Percentiles rank a stretch among this genome's conserved stretches.
These are phyloP conservation scores for Saccharum officinarum DNA, from an alignment of 176 grass and related monocot species.

Conservation along the genomic window DNA sequence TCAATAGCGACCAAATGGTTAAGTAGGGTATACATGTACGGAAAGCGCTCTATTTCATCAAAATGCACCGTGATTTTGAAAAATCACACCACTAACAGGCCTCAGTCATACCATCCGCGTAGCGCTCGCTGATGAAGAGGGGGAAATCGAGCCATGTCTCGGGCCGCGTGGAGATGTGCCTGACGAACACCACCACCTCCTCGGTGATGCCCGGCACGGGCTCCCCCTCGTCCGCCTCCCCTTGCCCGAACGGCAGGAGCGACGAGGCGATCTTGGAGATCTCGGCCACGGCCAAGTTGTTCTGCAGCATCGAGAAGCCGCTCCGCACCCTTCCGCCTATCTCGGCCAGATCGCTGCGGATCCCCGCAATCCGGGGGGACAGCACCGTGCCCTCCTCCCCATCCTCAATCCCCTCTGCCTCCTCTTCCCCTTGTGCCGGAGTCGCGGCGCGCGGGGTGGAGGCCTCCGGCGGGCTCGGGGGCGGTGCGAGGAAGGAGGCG, in stretches of 20 bases:
- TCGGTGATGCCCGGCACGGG: conserved; percentile 50
- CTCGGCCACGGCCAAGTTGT: conserved; percentile 50
- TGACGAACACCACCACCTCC: conserved; percentile 68
- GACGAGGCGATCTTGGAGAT: conserved; percentile 89
- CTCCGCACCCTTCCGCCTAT: conserved; percentile 69
- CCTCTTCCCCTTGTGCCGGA: background rate
- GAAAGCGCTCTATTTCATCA: background rate
- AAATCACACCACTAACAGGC: background rate
- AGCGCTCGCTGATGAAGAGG: conserved; percentile 49
- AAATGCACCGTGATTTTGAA: background rate
- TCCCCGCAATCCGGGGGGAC: conserved; percentile 61
- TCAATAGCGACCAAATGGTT: background rate
- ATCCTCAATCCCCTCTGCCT: background rate
- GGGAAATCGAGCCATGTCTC: conserved; percentile 83
- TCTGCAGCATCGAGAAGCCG: conserved; percentile 68
- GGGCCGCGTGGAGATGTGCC: conserved; percentile 54
- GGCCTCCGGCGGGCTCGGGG: background rate
- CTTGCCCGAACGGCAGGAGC: conserved; percentile 67
- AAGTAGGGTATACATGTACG: background rate
- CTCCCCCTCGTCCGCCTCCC: conserved; percentile 46
- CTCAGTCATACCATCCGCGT: conserved; percentile 46
- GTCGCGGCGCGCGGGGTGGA: conserved; percentile 13
- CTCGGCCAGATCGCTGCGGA: conserved; percentile 74
- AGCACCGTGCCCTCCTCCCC: background rate
- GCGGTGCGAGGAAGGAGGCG: conserved; percentile 68